phyloP scores from a whole-genome alignment of 257 asterid species.

The Nicotiana benthamiana region DNA sequence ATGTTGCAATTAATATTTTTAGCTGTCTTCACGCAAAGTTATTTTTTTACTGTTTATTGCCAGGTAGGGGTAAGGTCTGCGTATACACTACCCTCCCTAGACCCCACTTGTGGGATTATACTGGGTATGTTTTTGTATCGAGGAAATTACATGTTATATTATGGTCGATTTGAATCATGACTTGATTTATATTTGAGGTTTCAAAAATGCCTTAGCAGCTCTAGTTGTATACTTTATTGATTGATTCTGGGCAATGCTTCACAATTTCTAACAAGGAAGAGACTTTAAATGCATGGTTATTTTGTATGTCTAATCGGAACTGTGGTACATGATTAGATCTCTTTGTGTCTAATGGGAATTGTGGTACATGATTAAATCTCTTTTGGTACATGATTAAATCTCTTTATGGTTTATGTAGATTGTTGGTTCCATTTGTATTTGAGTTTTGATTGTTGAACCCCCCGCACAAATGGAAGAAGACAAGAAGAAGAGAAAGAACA shows the following conservation, averaged over 20 bases:
- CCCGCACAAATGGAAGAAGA: constrained; percentile 41
- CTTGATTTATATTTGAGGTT: neutral
- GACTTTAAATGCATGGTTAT: neutral
- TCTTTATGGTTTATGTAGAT: neutral
- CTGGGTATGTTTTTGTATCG: too few relatives aligned
- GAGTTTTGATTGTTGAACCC: neutral
- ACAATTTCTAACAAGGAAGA: neutral
- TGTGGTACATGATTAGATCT: neutral
- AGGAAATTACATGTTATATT: neutral
- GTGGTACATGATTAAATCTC: neutral
- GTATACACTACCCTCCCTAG: too few relatives aligned
- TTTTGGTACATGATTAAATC: neutral
- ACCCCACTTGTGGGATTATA: too few relatives aligned
- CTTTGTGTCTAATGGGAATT: too few relatives aligned
- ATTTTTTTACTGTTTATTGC: neutral
- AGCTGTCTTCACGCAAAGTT: neutral
- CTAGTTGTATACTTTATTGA: neutral
- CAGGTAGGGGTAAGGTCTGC: too few relatives aligned
- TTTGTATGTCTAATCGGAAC: neutral
- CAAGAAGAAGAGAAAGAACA: constrained; percentile 52
- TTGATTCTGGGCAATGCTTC: neutral
- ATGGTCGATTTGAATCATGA: neutral
- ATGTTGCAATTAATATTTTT: neutral
- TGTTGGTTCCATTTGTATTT: neutral
- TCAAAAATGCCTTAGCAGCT: neutral